A percentile compares a stretch with the other conserved stretches of the same genome.
Conservation (phyloP, 2,329 filamentous ascomycete genomes). For the Fusarium armeniacum region DNA sequence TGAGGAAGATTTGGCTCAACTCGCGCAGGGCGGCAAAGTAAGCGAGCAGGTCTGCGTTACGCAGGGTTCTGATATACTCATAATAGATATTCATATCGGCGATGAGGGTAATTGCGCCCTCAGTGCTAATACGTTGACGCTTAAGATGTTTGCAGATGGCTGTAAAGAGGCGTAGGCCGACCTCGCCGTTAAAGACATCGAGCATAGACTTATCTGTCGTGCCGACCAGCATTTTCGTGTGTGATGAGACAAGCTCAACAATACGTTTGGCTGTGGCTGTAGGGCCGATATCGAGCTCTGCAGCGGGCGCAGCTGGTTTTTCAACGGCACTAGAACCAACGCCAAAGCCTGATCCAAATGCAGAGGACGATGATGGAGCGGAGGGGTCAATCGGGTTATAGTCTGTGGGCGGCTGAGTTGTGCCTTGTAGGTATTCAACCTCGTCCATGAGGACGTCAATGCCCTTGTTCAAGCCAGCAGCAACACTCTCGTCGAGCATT, state of each 20-base stretch:
- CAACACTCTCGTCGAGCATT: constrained; percentile 97
- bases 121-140: constrained; percentile 90
- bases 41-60: constrained; percentile 84
- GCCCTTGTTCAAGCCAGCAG: constrained; percentile 94
- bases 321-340: constrained; percentile 40
- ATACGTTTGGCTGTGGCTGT: constrained; percentile 84
- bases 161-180: constrained; percentile 91
- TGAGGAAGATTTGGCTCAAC: constrained; percentile 94
- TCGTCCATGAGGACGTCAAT: constrained; percentile 99
- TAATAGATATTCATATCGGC: constrained; percentile 97
- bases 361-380: constrained; percentile 34
- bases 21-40: constrained; percentile 95
- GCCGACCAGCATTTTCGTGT: constrained; percentile 92
- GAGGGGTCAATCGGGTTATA: constrained; percentile 78
- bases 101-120: constrained; percentile 92
- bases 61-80: constrained; percentile 83
- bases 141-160: constrained; percentile 98
- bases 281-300: constrained; percentile 70
- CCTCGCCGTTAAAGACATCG: constrained; percentile 98
- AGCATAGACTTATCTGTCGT: constrained; percentile 98
- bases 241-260: constrained; percentile 86
- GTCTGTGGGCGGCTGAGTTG: constrained; percentile 86
- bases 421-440: constrained; percentile 94
- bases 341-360: constrained; percentile 34
- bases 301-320: constrained; percentile 51